A percentile compares a stretch with the other conserved stretches of the same genome.
Conservation (phyloP, 1,284 basidiomycete genomes). For the Leccinum fallax region DNA sequence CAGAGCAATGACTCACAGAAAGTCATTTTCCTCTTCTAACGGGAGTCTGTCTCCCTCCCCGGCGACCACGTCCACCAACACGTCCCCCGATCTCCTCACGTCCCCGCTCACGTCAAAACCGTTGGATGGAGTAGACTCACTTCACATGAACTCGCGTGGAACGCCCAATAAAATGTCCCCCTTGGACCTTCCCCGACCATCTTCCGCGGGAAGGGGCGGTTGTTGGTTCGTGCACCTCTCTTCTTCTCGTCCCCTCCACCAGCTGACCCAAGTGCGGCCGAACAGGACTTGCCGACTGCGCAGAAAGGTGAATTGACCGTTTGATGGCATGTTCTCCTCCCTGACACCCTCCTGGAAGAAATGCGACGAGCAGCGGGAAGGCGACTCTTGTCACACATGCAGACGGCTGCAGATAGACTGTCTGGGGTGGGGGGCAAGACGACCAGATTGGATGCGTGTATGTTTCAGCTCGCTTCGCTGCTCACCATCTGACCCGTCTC, state of each 20-base stretch:
- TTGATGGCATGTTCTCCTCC: not conserved
- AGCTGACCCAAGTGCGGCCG: slow-evolving; percentile 17
- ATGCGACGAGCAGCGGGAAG: slow-evolving; percentile 81
- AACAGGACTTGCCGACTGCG: slow-evolving; percentile 78
- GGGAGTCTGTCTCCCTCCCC: slow-evolving; percentile 49
- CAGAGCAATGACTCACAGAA: slow-evolving; percentile 26
- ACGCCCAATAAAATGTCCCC: slow-evolving; percentile 50
- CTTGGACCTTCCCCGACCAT: slow-evolving; percentile 53
- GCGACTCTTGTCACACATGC: slow-evolving; percentile 77
- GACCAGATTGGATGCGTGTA: slow-evolving; percentile 84
- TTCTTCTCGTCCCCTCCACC: not conserved
- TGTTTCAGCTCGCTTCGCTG: slow-evolving; percentile 34
- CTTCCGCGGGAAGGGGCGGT: slow-evolving; percentile 64
- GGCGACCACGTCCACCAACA: slow-evolving; percentile 41
- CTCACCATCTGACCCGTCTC: slow-evolving; percentile 13
- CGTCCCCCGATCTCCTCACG: slow-evolving; percentile 44
- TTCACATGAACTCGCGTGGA: slow-evolving; percentile 41
- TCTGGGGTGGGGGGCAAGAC: slow-evolving; percentile 76
- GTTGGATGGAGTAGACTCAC: slow-evolving; percentile 43
- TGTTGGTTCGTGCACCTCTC: slow-evolving; percentile 60
- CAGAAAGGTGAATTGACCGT: slow-evolving; percentile 57
- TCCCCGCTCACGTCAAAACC: slow-evolving; percentile 42
- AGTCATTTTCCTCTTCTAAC: slow-evolving; percentile 39
- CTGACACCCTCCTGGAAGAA: slow-evolving; percentile 48
- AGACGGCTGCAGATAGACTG: slow-evolving; percentile 74